Evolutionary conservation across 495 filamentous ascomycete genomes (phyloP).

Genomic region (Letharia lupina): DNA sequence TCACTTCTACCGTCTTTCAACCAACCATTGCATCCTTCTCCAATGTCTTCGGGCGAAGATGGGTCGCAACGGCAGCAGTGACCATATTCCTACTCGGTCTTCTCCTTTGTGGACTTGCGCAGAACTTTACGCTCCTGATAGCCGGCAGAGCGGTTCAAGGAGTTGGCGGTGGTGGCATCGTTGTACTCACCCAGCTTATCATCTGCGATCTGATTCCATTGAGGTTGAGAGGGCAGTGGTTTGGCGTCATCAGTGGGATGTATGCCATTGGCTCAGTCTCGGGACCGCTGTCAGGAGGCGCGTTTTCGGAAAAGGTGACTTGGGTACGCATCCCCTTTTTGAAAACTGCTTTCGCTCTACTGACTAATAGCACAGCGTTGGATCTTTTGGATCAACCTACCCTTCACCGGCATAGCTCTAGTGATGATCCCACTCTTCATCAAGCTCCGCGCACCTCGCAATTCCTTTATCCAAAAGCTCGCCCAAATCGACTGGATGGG

Average conservation of each 20-base stretch:
- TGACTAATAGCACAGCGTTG: slow-evolving; percentile 29
- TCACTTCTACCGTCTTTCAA: slow-evolving; percentile 45
- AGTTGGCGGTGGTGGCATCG: slow-evolving; percentile 60
- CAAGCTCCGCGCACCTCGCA: slow-evolving; percentile 34
- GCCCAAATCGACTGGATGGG: slow-evolving; percentile 53
- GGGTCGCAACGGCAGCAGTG: slow-evolving; percentile 31
- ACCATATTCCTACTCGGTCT: slow-evolving; percentile 22
- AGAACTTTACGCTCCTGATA: slow-evolving; percentile 53
- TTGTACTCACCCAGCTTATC: slow-evolving; percentile 53
- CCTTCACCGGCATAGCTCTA: slow-evolving; percentile 41
- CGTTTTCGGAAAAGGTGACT: slow-evolving; percentile 52
- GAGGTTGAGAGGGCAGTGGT: slow-evolving; percentile 38
- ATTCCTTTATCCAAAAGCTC: slow-evolving; percentile 36
- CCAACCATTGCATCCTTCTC: slow-evolving; percentile 37
- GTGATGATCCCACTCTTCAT: slow-evolving; percentile 45
- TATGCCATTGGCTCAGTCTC: slow-evolving; percentile 58
- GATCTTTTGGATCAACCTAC: slow-evolving; percentile 51
- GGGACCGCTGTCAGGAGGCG: slow-evolving; percentile 63
- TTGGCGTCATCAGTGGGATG: slow-evolving; percentile 45
- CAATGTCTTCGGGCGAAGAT: slow-evolving; percentile 28
- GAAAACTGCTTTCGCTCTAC: background rate
- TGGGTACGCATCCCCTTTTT: slow-evolving; percentile 39
- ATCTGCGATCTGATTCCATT: slow-evolving; percentile 53
- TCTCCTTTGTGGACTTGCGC: slow-evolving; percentile 33
- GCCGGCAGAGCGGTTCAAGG: slow-evolving; percentile 62